A percentile compares a stretch with the other conserved stretches of the same genome.
Evolutionary conservation across 208 protist genomes (phyloP).

Genomic region (Trypanosoma avium): DNA sequence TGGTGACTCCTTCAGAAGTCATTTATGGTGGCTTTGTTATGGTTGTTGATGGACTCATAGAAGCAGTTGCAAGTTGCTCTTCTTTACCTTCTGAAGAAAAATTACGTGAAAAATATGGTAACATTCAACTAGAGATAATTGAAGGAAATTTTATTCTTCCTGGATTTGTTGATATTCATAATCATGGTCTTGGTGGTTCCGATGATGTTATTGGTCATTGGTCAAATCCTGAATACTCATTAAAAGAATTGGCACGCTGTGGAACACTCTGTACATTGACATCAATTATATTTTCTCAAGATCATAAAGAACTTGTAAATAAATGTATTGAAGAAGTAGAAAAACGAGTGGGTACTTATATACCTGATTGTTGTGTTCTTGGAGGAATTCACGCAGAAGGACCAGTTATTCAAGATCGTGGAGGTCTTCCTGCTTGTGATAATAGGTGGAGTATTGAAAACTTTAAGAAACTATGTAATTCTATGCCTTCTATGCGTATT

Average conservation of each 20-base stretch:
- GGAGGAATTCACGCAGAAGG: constrained; percentile 74
- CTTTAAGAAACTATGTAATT: constrained; percentile 43
- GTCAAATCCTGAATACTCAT: constrained; percentile 67
- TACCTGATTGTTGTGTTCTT: constrained; percentile 48
- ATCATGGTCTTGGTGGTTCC: constrained; percentile 66
- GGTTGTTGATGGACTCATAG: constrained; percentile 41
- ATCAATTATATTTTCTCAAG: constrained; percentile 70
- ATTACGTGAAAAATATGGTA: constrained; percentile 6
- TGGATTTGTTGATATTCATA: constrained; percentile 81
- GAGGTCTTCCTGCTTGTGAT: constrained; percentile 52
- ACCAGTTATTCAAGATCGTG: constrained; percentile 63
- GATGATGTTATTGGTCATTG: constrained; percentile 69
- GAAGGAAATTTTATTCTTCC: constrained; percentile 51
- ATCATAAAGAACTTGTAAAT: constrained; percentile 39
- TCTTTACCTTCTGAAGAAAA: constrained; percentile 25
- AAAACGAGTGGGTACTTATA: constrained; percentile 37
- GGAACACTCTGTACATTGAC: constrained; percentile 64
- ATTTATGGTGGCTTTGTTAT: constrained; percentile 61
- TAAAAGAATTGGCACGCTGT: constrained; percentile 61
- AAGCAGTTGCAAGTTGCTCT: constrained; percentile 28
- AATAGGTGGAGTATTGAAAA: constrained; percentile 31
- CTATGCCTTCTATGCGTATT: constrained; percentile 62
- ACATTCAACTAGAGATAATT: constrained; percentile 14
- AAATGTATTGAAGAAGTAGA: constrained; percentile 52
- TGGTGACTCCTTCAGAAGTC: constrained; percentile 54